Base-by-base conservation (phyloP, 2,329 filamentous ascomycete genomes). In the Aspergillus versicolor region DNA sequence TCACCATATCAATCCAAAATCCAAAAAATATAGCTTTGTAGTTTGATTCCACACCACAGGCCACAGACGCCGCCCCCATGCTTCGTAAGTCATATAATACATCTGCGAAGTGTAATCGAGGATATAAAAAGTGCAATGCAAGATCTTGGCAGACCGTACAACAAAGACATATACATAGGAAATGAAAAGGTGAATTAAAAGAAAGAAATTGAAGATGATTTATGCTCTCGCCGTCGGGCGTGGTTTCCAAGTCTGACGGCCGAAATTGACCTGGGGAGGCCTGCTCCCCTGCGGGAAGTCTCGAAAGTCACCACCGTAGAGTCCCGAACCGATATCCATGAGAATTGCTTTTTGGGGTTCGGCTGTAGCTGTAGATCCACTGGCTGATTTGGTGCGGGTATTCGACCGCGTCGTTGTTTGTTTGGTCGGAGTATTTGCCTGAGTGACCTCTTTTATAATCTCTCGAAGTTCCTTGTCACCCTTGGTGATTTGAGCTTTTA, bases 401-500 rank as follows among this genome's bases (percentile, higher is more conserved):
- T 69, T 74, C 2, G 65, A 54, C 15, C 58, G 60, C n/a, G 67
- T 6, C 11, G 40, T 58, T 12, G 69, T 46, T 5, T 65, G 22
- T 19, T 54, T 58, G n/a, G 65, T n/a, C 24, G 58, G 37, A 24
- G 63, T 38, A 24, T 64, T 65, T 37, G 63, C 61, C 65, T 80
- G 82, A 57, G 75, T 81, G 54, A 81, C 72, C 1, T 87, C 82
- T 60, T 84, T 88, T 63, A 95, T 74, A 41, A 96, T 87, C 0
- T 88, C 82, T 12, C 81, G 81, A 2, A 97, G 78, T 69, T 97
- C 92, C 27, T 83, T 76, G 42, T 95, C 90, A 53, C 86, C 81
- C 34, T 80, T 84, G 5, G 86, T 85, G 64, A 97, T 94, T 73
- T 99, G 94, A 0, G 94, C 93, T 66, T 84, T 88, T 50, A 97